Conservation (phyloP, 768 basidiomycete genomes). For the Botryobasidium botryosum region DNA sequence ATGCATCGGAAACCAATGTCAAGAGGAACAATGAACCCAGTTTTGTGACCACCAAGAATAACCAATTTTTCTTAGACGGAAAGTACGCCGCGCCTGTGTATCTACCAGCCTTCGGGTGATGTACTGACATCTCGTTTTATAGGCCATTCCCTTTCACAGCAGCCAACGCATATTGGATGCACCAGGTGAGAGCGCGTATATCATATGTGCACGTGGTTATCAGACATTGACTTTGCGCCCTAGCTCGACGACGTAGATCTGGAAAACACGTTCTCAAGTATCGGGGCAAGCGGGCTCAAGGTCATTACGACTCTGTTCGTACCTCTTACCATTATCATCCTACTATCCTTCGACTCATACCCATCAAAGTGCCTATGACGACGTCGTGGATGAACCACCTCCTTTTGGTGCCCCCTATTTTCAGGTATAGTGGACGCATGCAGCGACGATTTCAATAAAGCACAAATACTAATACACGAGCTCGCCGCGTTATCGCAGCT, state of each 20-base stretch:
- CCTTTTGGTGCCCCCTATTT: background rate
- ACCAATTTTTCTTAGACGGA: slow-evolving; percentile 5
- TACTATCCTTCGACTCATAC: no score
- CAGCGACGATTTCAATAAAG: slow-evolving; percentile 7
- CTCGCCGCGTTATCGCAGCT: slow-evolving; percentile 5
- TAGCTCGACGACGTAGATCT: no score
- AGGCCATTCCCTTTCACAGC: slow-evolving; percentile 7
- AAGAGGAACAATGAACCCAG: background rate
- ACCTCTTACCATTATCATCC: no score
- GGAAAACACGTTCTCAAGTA: no score
- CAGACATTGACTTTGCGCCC: no score
- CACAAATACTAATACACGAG: slow-evolving; percentile 8
- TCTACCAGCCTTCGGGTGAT: no score
- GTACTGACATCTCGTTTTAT: no score
- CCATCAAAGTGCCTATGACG: background rate
- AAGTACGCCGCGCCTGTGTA: no score
- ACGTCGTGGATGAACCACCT: background rate
- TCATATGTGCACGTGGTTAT: no score
- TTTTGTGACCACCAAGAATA: slow-evolving; percentile 5
- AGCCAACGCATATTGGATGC: slow-evolving; percentile 10
- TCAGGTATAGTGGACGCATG: slow-evolving; percentile 6
- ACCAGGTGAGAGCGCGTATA: slow-evolving; percentile 8
- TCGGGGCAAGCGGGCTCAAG: slow-evolving; percentile 11
- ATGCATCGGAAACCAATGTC: no score
- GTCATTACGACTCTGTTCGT: slow-evolving; percentile 4